These are phyloP conservation scores for Chamaenerion angustifolium DNA, from an alignment of 345 rosid species.

Conservation along the genomic window DNA sequence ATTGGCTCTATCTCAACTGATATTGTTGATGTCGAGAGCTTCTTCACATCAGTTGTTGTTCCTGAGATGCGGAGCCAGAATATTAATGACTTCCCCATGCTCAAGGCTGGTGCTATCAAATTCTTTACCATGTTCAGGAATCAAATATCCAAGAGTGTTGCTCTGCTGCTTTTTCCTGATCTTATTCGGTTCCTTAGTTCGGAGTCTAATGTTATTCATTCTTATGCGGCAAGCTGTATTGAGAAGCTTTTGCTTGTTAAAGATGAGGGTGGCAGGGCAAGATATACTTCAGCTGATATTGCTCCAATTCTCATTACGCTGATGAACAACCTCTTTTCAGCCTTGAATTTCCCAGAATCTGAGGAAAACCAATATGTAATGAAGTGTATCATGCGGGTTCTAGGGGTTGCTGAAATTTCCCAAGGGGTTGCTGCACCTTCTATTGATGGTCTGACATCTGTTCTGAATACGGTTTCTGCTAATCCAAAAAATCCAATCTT, in stretches of 20 bases:
- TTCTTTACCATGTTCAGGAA: slow-evolving; percentile 72
- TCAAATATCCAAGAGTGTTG: slow-evolving; percentile 57
- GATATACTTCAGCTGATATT: slow-evolving; percentile 54
- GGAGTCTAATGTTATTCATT: slow-evolving; percentile 87
- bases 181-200: slow-evolving; percentile 64
- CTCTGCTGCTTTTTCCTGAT: slow-evolving; percentile 52
- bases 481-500: slow-evolving; percentile 90
- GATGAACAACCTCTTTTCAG: slow-evolving; percentile 69
- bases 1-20: slow-evolving; percentile 72
- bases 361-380: slow-evolving; percentile 93
- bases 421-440: slow-evolving; percentile 70
- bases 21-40: slow-evolving; percentile 71
- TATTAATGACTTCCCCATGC: slow-evolving; percentile 68
- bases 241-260: slow-evolving; percentile 87
- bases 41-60: slow-evolving; percentile 58
- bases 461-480: slow-evolving; percentile 72
- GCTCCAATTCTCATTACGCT: slow-evolving; percentile 36
- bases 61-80: slow-evolving; percentile 78
- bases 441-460: slow-evolving; percentile 55
- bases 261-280: slow-evolving; percentile 74
- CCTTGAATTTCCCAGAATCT: slow-evolving; percentile 69
- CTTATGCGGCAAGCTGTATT: slow-evolving; percentile 91
- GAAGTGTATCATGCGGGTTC: slow-evolving; percentile 95
- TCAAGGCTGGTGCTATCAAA: slow-evolving; percentile 91
- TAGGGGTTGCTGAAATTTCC: slow-evolving; percentile 72